Percentiles rank a stretch among this genome's conserved stretches.
Conservation (phyloP, 2,329 filamentous ascomycete species). For the Arachnopeziza araneosa region DNA sequence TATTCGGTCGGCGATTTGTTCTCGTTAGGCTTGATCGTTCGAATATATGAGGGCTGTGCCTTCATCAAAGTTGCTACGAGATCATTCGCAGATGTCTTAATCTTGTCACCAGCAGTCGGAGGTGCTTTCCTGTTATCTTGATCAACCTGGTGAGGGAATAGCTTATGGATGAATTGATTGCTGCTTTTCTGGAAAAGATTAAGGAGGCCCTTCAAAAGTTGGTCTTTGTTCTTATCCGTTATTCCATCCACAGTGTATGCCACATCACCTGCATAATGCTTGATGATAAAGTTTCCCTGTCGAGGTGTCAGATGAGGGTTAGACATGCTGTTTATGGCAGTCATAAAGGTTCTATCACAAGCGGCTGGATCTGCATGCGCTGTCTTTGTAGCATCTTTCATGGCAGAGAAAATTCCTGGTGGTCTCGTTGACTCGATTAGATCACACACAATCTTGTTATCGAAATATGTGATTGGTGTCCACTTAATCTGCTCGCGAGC, state of each 20-base stretch:
- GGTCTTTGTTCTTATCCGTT: constrained; percentile 99
- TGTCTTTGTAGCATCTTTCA: constrained; percentile 98
- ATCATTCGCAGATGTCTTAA: constrained; percentile 90
- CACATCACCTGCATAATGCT: constrained; percentile 97
- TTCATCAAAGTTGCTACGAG: constrained; percentile 95
- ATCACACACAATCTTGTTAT: constrained; percentile 98
- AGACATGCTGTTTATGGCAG: constrained; percentile 82
- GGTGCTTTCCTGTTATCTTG: constrained; percentile 93
- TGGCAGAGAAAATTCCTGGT: constrained; percentile 85
- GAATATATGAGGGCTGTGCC: constrained; percentile 93
- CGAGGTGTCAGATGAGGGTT: constrained; percentile 88
- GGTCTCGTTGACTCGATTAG: constrained; percentile 89
- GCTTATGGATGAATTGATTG: constrained; percentile 77
- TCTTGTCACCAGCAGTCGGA: constrained; percentile 92
- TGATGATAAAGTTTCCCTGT: constrained; percentile 96
- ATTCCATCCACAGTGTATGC: constrained; percentile 92
- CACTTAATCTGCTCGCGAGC: constrained; percentile 93
- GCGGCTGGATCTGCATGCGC: constrained; percentile 92
- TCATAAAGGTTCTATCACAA: constrained; percentile 93
- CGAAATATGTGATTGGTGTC: constrained; percentile 99
- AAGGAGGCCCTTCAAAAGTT: constrained; percentile 87
- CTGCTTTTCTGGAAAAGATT: constrained; percentile 78
- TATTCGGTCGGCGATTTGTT: constrained; percentile 96
- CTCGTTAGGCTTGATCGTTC: constrained; percentile 98
- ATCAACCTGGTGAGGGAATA: constrained; percentile 92